Percentiles rank a stretch among this genome's conserved stretches.
phyloP scores from a whole-genome alignment of 371 early-diverging fungal species.

The Apophysomyces sp. region DNA sequence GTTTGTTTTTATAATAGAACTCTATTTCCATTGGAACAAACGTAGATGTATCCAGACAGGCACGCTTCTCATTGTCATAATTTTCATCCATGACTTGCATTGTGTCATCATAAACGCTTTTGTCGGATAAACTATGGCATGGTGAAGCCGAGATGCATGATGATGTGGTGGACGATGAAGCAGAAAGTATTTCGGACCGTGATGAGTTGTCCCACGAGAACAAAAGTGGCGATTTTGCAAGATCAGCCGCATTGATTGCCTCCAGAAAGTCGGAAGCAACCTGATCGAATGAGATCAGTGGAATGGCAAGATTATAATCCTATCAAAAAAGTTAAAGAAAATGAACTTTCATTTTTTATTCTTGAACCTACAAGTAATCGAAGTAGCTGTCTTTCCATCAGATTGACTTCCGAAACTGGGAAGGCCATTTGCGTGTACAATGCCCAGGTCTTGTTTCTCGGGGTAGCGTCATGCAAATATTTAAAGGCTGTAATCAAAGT shows the following conservation, averaged over 20 bases:
- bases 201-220: neutral
- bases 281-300: neutral
- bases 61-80: neutral
- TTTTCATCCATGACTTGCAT: neutral
- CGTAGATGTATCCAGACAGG: neutral
- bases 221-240: neutral
- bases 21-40: neutral
- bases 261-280: neutral
- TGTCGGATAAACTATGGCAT: neutral
- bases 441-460: slow-evolving; percentile 73
- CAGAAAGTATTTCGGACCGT: neutral
- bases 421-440: slow-evolving; percentile 51
- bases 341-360: neutral
- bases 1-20: neutral
- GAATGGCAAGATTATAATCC: neutral
- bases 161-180: neutral
- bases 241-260: neutral
- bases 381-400: slow-evolving; percentile 75
- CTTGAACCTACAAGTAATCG: slow-evolving; percentile 44
- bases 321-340: neutral
- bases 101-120: neutral
- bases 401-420: slow-evolving; percentile 67
- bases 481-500: slow-evolving; percentile 63
- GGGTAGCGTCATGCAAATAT: slow-evolving; percentile 65
- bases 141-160: neutral